Evolutionary conservation across 2,329 filamentous ascomycete species (phyloP), one percentile per base, ranked within the genome.

Genomic region (Sordariomycetes sp.): DNA sequence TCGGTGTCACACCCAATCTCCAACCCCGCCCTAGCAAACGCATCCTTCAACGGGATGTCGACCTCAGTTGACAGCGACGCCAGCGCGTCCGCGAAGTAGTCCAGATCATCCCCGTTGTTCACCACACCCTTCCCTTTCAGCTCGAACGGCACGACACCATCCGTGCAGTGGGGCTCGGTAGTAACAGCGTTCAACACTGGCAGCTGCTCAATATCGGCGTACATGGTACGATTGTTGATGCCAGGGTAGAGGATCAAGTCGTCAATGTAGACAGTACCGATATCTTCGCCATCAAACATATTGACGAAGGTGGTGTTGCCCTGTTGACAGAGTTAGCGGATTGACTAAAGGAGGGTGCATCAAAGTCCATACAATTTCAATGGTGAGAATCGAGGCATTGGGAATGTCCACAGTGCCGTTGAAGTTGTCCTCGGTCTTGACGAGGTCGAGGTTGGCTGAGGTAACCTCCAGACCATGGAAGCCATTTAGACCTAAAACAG

Each of bases 271-370:
- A 81, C 71, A 48, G 71, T 77, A 57, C 86, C 86, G 61, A 88
- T 74, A 1, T 72, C 62, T 52, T 69, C 63, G 53, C 73, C 76
- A 52, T 78, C 74, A 57, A 85, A 75, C 64, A 74, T 80, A 65
- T 82, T 83, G 69, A 76, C 71, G 69, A 87, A 86, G 32, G 79
- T 79, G 40, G 82, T 74, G 64, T 88, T 86, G 64, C 86, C 86
- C 75, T 84, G 32, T 16, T 53, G 24, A 46, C 22, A 10, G 34
- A 28, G 56, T 59, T 32, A 63, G 56, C 37, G 18, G 22, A 1
- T 20, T 12, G n/a, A 3, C 14, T n/a, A 34, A 18, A 43, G 20
- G 46, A n/a, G 11, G 37, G 22, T 18, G n/a, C 22, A 50, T 48
- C 59, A 16, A 2, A 54, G 18, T 35, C 73, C 79, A 71, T 72